Base-by-base conservation (phyloP, 208 protist genomes). In the Wallacemonas sp. region DNA sequence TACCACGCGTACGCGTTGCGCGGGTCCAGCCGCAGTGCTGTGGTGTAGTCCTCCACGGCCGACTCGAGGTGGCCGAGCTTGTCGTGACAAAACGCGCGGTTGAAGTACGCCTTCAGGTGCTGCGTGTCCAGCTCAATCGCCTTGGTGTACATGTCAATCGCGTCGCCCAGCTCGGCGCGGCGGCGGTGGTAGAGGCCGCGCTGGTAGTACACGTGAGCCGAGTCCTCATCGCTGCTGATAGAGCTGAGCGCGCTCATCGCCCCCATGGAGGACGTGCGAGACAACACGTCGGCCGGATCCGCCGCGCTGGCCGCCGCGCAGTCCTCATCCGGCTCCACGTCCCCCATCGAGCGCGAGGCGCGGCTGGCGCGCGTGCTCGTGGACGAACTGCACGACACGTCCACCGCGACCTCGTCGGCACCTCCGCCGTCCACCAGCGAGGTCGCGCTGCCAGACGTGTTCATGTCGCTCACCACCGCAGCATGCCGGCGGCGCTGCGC, bases 81-180 rank as follows among this genome's bases (percentile, higher is more conserved):
- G 71, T 81, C 86, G 44, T 84, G 76, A 61, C 80, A 89, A 65
- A 96, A 97, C 26, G 84, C 94, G 26, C 94, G 74, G 61, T 97
- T 97, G 68, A 97, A 97, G 49, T 90, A 71, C 2, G 92, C 86
- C 46, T 91, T 95, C 72, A 96, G 94, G 73, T 97, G 89, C 1
- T 65, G 54, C 10, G 89, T 77, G 45, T 94, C 66, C 23, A 87
- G 62, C 49, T 81, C 49, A 33, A 98, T 59, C 2, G 92, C 93
- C 28, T 64, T 61, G 23, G 91, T 92, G 72, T 97, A 98, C 62
- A 95, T 76, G 18, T 61, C 62, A 45, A 95, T 84, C 10, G 93
- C 95, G 26, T 54, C 57, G n/a, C 67, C 29, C 18, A 91, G 82
- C 66, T 97, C 81, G 22, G 89, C 89, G n/a, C 74, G 32, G 12